Evolutionary conservation across 306 rosid species (phyloP).

Genomic region (Aeschynomene evenia): DNA sequence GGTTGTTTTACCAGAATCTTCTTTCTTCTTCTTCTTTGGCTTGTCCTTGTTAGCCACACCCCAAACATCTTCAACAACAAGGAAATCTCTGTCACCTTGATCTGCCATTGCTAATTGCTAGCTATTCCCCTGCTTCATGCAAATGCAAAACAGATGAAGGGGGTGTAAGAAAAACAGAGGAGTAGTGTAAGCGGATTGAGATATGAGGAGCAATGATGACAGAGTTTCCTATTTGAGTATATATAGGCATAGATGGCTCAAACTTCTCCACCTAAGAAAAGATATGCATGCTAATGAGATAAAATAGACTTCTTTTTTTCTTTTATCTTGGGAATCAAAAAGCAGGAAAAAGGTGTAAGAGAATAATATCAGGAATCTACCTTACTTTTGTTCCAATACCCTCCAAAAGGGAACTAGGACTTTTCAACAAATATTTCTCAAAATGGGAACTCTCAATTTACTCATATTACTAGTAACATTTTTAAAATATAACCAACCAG

Average conservation of each 20-base stretch:
- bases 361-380: conserved; percentile 78
- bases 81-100: conserved; percentile 51
- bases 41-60: conserved; percentile 31
- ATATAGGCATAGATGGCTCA: conserved; percentile 26
- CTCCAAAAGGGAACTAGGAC: conserved; percentile 36
- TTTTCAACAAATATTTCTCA: conserved; percentile 33
- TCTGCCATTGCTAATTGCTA: conserved; percentile 55
- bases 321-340: conserved; percentile 64
- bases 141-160: background rate
- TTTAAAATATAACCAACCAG: conserved; percentile 33
- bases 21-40: too few relatives aligned
- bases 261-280: conserved; percentile 10
- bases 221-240: conserved; percentile 29
- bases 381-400: conserved; percentile 50
- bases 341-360: conserved; percentile 55
- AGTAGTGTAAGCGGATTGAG: conserved; percentile 3
- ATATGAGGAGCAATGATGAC: conserved; percentile 24
- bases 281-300: conserved; percentile 30
- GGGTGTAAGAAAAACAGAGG: background rate
- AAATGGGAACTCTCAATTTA: conserved; percentile 48
- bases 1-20: conserved; percentile 22
- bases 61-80: conserved; percentile 71
- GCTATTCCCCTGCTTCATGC: background rate
- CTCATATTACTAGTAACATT: too few relatives aligned
- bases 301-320: conserved; percentile 27